phyloP scores from a whole-genome alignment of 192 early-diverging fungal genomes.

The Coemansia sp. region DNA sequence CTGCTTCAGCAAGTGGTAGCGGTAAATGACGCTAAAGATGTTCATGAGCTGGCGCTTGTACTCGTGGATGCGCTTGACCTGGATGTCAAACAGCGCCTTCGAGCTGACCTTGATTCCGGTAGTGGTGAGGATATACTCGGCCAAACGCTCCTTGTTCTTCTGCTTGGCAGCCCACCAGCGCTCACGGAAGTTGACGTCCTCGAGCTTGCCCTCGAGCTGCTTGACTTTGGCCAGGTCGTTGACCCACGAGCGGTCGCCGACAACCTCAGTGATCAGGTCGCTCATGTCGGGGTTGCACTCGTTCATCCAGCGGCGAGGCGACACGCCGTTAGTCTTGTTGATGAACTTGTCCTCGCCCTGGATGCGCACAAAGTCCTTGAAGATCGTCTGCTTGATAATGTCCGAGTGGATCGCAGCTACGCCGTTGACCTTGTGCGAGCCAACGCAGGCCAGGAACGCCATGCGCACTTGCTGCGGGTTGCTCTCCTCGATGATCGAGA shows the following conservation, averaged over 20 bases:
- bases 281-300: conserved; percentile 92
- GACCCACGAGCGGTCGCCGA: conserved; percentile 78
- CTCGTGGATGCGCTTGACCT: conserved; percentile 98
- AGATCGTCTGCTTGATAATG: conserved; percentile 80
- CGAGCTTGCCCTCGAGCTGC: conserved; percentile 64
- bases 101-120: conserved; percentile 77
- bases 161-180: conserved; percentile 91
- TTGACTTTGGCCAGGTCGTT: conserved; percentile 72
- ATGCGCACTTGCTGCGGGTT: conserved; percentile 94
- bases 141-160: conserved; percentile 87
- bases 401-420: conserved; percentile 89
- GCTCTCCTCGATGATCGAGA: conserved; percentile 95
- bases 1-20: conserved; percentile 83
- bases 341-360: conserved; percentile 88
- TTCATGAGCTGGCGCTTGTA: conserved; percentile 99
- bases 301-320: conserved; percentile 96
- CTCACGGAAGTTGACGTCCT: conserved; percentile 74
- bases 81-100: conserved; percentile 94
- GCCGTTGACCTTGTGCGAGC: conserved; percentile 95
- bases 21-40: conserved; percentile 93
- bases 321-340: conserved; percentile 99
- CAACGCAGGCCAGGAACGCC: conserved; percentile 95
- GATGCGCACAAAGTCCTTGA: conserved; percentile 88
- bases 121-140: conserved; percentile 75
- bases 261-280: conserved; percentile 76